Evolutionary conservation across 2,329 filamentous ascomycete species (phyloP).

Genomic region (Atkinsonella hypoxylon): DNA sequence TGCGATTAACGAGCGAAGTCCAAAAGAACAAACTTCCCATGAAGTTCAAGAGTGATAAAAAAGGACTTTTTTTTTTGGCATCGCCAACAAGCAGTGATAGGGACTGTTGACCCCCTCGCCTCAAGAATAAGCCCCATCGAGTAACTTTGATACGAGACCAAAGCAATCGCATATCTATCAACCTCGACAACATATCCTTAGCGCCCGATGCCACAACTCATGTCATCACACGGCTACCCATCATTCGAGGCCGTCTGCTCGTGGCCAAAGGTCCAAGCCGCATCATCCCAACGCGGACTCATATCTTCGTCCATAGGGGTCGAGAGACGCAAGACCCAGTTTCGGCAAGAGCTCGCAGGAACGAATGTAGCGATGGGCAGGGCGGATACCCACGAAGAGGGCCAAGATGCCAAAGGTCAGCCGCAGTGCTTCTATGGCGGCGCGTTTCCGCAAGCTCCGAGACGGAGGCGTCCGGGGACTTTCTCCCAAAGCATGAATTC

Average conservation of each 20-base stretch:
- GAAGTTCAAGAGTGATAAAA: constrained; percentile 27
- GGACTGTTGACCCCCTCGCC: constrained; percentile 60
- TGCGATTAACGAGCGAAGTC: constrained; percentile 7
- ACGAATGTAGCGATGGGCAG: constrained; percentile 35
- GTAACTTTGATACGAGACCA: constrained; percentile 55
- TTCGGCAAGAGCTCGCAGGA: constrained; percentile 6
- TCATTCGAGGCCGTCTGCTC: constrained; percentile 22
- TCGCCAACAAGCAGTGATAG: constrained; percentile 8
- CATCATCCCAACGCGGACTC: constrained; percentile 49
- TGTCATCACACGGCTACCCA: constrained; percentile 37
- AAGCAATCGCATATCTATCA: constrained; percentile 98
- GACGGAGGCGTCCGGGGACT: constrained; percentile 87
- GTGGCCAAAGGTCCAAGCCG: constrained; percentile 6
- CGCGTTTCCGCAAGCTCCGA: constrained; percentile 76
- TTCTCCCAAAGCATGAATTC: constrained; percentile 85
- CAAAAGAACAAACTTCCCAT: constrained; percentile 26
- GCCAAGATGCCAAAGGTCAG: constrained; percentile 57
- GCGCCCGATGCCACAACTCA: constrained; percentile 32
- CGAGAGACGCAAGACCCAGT: constrained; percentile 26
- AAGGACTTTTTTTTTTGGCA: constrained; percentile 11
- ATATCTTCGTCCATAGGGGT: constrained; percentile 72
- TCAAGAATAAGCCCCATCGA: constrained; percentile 99
- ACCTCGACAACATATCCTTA: constrained; percentile 75
- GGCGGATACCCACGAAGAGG: constrained; percentile 28
- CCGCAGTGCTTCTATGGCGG: constrained; percentile 99